These are phyloP conservation scores for Chenopodium berlandieri DNA, from an alignment of 148 eudicot genomes.

Conservation along the genomic window DNA sequence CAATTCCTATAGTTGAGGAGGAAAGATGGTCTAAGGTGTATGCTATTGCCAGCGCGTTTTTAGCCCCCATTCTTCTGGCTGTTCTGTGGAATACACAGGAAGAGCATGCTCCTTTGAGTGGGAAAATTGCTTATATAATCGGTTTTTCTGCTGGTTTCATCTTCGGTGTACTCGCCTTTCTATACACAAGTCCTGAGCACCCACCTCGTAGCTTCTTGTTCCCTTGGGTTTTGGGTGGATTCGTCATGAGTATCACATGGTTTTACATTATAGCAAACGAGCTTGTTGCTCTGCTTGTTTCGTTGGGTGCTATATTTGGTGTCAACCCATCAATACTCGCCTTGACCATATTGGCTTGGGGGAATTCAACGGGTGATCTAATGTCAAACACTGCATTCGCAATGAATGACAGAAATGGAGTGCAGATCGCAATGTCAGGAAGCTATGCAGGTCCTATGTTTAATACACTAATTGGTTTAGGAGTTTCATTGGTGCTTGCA, in stretches of 20 bases:
- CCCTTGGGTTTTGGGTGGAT: constrained; percentile 69
- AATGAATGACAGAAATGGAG: constrained; percentile 50
- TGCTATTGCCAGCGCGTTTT: constrained; percentile 56
- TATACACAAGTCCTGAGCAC: constrained; percentile 45
- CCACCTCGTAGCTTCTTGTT: constrained; percentile 53
- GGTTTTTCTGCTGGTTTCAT: constrained; percentile 34
- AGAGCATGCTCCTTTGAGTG: constrained; percentile 17
- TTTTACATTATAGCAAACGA: constrained; percentile 69
- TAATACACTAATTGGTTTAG: constrained; percentile 61
- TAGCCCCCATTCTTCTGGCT: constrained; percentile 65
- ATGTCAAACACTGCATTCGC: constrained; percentile 68
- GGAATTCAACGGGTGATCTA: constrained; percentile 69
- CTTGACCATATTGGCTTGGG: constrained; percentile 70
- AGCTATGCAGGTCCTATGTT: constrained; percentile 79
- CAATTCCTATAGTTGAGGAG: constrained; percentile 67
- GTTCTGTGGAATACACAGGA: constrained; percentile 52
- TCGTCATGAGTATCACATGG: constrained; percentile 75
- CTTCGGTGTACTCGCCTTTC: constrained; percentile 41
- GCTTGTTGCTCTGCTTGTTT: constrained; percentile 56
- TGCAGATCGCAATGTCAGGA: constrained; percentile 75
- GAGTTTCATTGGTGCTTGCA: constrained; percentile 54
- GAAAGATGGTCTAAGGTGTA: constrained; percentile 67
- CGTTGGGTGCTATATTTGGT: constrained; percentile 55
- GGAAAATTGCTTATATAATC: constrained; percentile 32
- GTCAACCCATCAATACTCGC: constrained; percentile 63